Percentiles rank a stretch among this genome's conserved stretches.
These are phyloP conservation scores for Termitomyces sp. DNA, from an alignment of 1,284 basidiomycete genomes.

Conservation along the genomic window DNA sequence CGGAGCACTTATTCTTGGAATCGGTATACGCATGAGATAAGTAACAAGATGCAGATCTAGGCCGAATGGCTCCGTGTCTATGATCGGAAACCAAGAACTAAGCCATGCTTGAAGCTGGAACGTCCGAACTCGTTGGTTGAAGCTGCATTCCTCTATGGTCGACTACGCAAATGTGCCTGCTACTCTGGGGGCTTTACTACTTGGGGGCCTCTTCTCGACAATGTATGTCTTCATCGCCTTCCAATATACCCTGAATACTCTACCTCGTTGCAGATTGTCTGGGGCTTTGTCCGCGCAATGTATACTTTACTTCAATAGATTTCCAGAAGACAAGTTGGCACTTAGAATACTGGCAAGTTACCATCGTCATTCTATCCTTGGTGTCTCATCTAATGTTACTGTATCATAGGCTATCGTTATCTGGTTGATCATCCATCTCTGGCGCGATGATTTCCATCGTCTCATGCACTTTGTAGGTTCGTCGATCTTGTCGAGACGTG, in stretches of 20 bases:
- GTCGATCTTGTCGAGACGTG: neutral
- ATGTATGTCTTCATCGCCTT: neutral
- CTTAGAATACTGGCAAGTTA: constrained; percentile 1
- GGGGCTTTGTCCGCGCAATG: neutral
- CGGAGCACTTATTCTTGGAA: too few species aligned
- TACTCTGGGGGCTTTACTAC: neutral
- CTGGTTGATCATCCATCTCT: neutral
- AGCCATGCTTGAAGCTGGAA: too few species aligned
- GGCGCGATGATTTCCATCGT: too few species aligned
- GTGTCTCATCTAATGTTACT: neutral
- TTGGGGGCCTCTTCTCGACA: constrained; percentile 1
- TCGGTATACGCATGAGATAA: too few species aligned
- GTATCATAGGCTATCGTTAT: neutral
- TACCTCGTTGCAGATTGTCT: neutral
- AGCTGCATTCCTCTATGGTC: neutral
- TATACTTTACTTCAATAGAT: constrained; percentile 1
- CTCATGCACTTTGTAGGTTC: neutral
- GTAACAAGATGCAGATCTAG: too few species aligned
- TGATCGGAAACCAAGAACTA: neutral
- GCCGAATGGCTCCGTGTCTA: neutral
- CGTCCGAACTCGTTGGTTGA: too few species aligned
- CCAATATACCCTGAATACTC: neutral
- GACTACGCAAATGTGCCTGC: neutral
- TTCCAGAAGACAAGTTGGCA: neutral
- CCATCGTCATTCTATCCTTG: neutral